Percentiles rank a stretch among this genome's conserved stretches.
These are phyloP conservation scores for Aspergillus sp. DNA, from an alignment of 2,329 filamentous ascomycete genomes.

Conservation along the genomic window DNA sequence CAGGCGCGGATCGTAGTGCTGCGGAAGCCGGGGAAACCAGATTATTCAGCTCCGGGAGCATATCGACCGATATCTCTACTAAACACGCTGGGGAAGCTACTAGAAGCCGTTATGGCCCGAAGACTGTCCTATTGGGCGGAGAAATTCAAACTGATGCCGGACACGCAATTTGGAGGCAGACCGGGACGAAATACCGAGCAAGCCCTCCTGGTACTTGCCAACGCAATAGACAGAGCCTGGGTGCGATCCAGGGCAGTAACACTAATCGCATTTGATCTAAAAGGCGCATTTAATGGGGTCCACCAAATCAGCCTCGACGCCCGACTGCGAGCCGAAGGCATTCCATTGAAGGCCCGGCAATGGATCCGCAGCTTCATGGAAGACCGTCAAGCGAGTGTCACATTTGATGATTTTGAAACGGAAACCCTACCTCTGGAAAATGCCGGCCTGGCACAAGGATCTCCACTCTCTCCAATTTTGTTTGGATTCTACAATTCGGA, in stretches of 20 bases:
- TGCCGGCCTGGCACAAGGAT: slow-evolving; percentile 23
- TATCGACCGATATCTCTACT: neutral
- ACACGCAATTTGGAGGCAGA: slow-evolving; percentile 23
- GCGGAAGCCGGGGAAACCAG: neutral
- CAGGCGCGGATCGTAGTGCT: too few relatives aligned
- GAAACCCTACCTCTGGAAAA: too few relatives aligned
- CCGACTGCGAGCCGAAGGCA: too few relatives aligned
- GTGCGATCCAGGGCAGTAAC: slow-evolving; percentile 12
- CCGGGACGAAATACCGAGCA: slow-evolving; percentile 19
- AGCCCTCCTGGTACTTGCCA: slow-evolving; percentile 21
- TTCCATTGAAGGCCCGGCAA: too few relatives aligned
- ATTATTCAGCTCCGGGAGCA: slow-evolving; percentile 1
- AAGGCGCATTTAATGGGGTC: too few relatives aligned
- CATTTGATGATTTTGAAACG: too few relatives aligned
- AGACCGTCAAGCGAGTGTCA: too few relatives aligned
- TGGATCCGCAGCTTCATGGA: too few relatives aligned
- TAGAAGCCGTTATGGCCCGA: slow-evolving; percentile 6
- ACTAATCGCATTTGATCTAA: too few relatives aligned
- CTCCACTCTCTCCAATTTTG: slow-evolving; percentile 34
- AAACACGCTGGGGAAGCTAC: neutral
- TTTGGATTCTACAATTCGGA: slow-evolving; percentile 41
- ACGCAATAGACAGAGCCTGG: slow-evolving; percentile 18
- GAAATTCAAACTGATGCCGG: slow-evolving; percentile 19
- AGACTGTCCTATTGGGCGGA: slow-evolving; percentile 19
- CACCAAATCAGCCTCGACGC: too few relatives aligned